phyloP scores from a whole-genome alignment of 352 stramenopile genomes.

The Globisporangium takayamanum region DNA sequence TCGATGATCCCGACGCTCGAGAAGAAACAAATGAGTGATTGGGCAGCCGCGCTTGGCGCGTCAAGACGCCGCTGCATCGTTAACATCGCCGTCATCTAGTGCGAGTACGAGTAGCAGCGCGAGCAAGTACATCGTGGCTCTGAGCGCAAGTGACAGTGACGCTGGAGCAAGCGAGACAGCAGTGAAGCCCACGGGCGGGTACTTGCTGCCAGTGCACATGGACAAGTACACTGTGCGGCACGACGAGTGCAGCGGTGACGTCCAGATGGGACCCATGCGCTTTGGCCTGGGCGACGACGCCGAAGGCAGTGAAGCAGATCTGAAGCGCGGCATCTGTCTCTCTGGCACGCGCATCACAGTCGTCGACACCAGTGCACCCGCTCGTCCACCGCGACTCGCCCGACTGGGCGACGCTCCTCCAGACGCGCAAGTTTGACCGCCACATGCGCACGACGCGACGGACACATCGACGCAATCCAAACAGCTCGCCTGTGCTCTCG shows the following conservation, averaged over 20 bases:
- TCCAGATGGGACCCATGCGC: conserved; percentile 3
- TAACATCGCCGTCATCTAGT: not conserved
- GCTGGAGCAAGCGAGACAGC: conserved; percentile 1
- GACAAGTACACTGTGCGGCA: conserved; percentile 42
- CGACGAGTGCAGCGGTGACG: conserved; percentile 3
- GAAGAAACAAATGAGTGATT: conserved; percentile 62
- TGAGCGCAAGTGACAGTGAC: not conserved
- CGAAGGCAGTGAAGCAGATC: not conserved
- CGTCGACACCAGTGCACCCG: conserved; percentile 6
- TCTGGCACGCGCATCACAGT: not conserved
- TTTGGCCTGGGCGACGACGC: not conserved
- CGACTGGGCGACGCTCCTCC: conserved; percentile 34
- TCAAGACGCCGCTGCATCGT: conserved; percentile 20
- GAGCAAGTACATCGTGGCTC: too few species aligned
- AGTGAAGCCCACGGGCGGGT: conserved; percentile 24
- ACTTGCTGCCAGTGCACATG: conserved; percentile 40
- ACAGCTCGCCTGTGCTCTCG: conserved; percentile 26
- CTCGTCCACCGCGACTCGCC: conserved; percentile 9
- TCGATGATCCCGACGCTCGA: conserved; percentile 59
- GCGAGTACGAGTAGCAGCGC: not conserved
- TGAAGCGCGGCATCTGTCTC: not conserved
- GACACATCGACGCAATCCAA: conserved; percentile 42
- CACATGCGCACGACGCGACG: conserved; percentile 63
- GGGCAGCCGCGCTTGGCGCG: conserved; percentile 42
- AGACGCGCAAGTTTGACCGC: conserved; percentile 62